These are phyloP conservation scores for Sarocladiaceae sp. DNA, from an alignment of 2,329 filamentous ascomycete genomes.

Conservation along the genomic window DNA sequence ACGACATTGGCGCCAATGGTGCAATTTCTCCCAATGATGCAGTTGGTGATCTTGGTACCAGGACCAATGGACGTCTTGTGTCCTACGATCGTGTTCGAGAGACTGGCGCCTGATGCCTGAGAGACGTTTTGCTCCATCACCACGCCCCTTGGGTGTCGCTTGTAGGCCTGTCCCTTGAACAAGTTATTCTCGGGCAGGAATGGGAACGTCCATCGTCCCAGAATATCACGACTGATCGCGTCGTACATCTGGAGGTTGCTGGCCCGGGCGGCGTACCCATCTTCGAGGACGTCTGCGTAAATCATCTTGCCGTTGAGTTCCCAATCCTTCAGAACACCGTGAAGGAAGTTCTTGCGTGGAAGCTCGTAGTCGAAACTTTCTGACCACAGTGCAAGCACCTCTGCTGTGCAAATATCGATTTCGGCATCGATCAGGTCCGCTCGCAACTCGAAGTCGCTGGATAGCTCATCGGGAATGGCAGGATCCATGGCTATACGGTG, in stretches of 20 bases:
- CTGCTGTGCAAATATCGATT: slow-evolving; percentile 96
- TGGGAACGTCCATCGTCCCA: slow-evolving; percentile 83
- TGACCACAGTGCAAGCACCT: slow-evolving; percentile 91
- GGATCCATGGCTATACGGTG: slow-evolving; percentile 71
- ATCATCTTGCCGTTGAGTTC: slow-evolving; percentile 97
- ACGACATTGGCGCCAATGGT: slow-evolving; percentile 80
- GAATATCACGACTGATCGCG: slow-evolving; percentile 79
- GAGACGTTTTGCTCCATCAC: slow-evolving; percentile 78
- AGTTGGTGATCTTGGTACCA: slow-evolving; percentile 65
- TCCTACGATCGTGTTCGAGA: slow-evolving; percentile 73
- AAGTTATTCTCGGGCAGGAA: slow-evolving; percentile 87
- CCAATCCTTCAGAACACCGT: slow-evolving; percentile 92
- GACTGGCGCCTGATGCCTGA: slow-evolving; percentile 65
- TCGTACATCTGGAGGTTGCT: slow-evolving; percentile 88
- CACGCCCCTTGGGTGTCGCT: slow-evolving; percentile 62
- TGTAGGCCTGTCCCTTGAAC: slow-evolving; percentile 71
- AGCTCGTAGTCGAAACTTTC: slow-evolving; percentile 97
- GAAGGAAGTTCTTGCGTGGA: slow-evolving; percentile 81
- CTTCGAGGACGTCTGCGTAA: slow-evolving; percentile 77
- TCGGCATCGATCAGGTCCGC: slow-evolving; percentile 89
- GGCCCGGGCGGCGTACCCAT: slow-evolving; percentile 82
- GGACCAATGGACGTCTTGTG: slow-evolving; percentile 71
- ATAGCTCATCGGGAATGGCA: slow-evolving; percentile 67
- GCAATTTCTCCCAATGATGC: slow-evolving; percentile 79
- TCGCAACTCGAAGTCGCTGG: slow-evolving; percentile 73